Percentiles rank a stretch among this genome's conserved stretches.
phyloP scores from a whole-genome alignment of 257 asterid species.

The Capsicum rhomboideum region DNA sequence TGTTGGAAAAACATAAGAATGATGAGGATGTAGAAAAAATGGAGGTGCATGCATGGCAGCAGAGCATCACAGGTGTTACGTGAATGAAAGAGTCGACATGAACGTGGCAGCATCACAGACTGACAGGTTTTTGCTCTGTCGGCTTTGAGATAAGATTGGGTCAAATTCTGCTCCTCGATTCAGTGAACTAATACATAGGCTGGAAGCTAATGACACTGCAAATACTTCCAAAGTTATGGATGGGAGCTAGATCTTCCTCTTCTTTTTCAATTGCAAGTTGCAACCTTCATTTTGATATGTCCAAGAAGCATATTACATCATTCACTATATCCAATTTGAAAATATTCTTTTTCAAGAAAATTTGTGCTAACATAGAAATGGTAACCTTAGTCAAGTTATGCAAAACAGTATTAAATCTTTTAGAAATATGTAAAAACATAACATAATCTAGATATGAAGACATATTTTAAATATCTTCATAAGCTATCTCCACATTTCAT shows the following conservation, averaged over 20 bases:
- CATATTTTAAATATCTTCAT: no score
- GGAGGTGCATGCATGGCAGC: neutral
- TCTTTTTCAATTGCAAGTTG: no score
- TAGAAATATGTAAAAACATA: no score
- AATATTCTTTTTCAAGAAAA: no score
- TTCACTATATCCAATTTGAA: no score
- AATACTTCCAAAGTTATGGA: neutral
- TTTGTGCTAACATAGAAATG: no score
- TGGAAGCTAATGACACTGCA: neutral
- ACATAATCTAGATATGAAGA: no score
- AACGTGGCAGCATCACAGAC: neutral
- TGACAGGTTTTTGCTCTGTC: neutral
- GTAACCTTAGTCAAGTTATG: no score
- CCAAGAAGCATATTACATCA: no score
- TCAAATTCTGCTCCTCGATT: neutral
- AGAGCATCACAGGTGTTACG: neutral
- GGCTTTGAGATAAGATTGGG: slow-evolving; percentile 1
- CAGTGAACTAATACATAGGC: neutral
- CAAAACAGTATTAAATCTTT: no score
- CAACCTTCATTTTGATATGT: no score
- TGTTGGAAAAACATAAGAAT: neutral
- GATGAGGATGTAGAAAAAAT: neutral
- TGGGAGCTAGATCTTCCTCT: neutral
- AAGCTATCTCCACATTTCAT: no score
- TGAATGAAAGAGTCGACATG: neutral